Percentiles rank a stretch among this genome's conserved stretches.
Evolutionary conservation across 305 asterid genomes (phyloP).

Genomic region (Salvia sclarea): DNA sequence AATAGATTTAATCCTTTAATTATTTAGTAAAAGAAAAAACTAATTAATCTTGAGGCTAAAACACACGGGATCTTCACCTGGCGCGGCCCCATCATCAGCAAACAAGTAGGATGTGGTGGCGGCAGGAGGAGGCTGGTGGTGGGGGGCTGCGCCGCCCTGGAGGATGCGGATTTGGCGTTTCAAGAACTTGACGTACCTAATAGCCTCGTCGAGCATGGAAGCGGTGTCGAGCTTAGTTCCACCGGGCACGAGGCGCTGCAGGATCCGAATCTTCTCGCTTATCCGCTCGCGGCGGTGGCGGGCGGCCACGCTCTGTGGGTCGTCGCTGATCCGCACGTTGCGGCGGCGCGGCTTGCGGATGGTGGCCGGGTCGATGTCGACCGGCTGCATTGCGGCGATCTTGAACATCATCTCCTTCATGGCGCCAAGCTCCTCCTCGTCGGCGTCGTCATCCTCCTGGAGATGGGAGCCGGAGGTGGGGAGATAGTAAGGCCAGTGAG

Average conservation of each 20-base stretch:
- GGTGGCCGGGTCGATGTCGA: slow-evolving; percentile 80
- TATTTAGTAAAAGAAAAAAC: too few relatives aligned
- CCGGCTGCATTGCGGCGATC: slow-evolving; percentile 91
- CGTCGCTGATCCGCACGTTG: slow-evolving; percentile 83
- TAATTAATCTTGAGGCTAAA: slow-evolving; percentile 30
- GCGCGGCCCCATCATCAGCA: slow-evolving; percentile 32
- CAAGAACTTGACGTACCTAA: slow-evolving; percentile 77
- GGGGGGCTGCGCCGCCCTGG: slow-evolving; percentile 42
- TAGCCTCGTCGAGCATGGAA: slow-evolving; percentile 86
- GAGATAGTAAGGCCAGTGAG: slow-evolving; percentile 40
- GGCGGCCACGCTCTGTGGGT: slow-evolving; percentile 93
- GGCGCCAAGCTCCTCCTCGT: slow-evolving; percentile 70
- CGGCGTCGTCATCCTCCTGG: slow-evolving; percentile 19
- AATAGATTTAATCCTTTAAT: too few relatives aligned
- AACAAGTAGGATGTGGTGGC: slow-evolving; percentile 27
- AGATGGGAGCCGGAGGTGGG: background rate
- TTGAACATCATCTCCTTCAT: slow-evolving; percentile 94
- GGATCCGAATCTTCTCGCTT: slow-evolving; percentile 73
- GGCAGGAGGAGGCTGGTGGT: slow-evolving; percentile 20
- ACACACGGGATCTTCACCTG: slow-evolving; percentile 31
- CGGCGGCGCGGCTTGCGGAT: slow-evolving; percentile 64
- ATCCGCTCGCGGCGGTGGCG: slow-evolving; percentile 85
- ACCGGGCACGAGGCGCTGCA: slow-evolving; percentile 88
- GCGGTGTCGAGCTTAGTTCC: slow-evolving; percentile 92
- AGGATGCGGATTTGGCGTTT: slow-evolving; percentile 72